These are phyloP conservation scores for Barnettozyma pratensis DNA, from an alignment of 805 yeast species.

Conservation along the genomic window DNA sequence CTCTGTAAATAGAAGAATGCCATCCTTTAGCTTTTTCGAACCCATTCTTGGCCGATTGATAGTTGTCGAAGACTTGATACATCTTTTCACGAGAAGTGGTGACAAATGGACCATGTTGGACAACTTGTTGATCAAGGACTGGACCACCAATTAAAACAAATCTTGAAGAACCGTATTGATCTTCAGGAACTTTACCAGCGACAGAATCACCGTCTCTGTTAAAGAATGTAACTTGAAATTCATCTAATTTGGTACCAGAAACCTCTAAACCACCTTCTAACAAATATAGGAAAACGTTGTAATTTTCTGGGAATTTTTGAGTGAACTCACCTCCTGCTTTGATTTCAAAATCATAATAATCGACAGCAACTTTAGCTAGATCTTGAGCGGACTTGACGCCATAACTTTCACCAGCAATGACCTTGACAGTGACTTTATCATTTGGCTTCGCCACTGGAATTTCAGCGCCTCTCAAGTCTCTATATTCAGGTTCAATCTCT, in stretches of 20 bases:
- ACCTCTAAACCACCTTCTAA: conserved; percentile 55
- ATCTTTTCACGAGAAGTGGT: conserved; percentile 64
- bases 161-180: conserved; percentile 41
- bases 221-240: conserved; percentile 55
- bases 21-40: conserved; percentile 63
- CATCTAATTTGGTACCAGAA: conserved; percentile 36
- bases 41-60: conserved; percentile 63
- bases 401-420: conserved; percentile 71
- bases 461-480: conserved; percentile 66
- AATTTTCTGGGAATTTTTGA: conserved; percentile 55
- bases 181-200: conserved; percentile 45
- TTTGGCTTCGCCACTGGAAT: conserved; percentile 65
- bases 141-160: conserved; percentile 77
- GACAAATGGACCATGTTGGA: conserved; percentile 91
- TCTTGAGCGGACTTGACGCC: conserved; percentile 73
- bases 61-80: conserved; percentile 65
- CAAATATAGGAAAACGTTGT: conserved; percentile 67
- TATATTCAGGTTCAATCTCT: conserved; percentile 64
- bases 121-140: conserved; percentile 64
- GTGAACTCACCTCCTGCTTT: conserved; percentile 59
- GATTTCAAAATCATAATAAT: conserved; percentile 61
- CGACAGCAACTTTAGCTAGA: conserved; percentile 77
- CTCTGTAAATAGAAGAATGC: conserved; percentile 38
- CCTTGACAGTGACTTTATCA: conserved; percentile 61
- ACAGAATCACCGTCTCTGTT: conserved; percentile 63